Evolutionary conservation across 257 asterid species (phyloP).

Genomic region (Linderniella brevidens): DNA sequence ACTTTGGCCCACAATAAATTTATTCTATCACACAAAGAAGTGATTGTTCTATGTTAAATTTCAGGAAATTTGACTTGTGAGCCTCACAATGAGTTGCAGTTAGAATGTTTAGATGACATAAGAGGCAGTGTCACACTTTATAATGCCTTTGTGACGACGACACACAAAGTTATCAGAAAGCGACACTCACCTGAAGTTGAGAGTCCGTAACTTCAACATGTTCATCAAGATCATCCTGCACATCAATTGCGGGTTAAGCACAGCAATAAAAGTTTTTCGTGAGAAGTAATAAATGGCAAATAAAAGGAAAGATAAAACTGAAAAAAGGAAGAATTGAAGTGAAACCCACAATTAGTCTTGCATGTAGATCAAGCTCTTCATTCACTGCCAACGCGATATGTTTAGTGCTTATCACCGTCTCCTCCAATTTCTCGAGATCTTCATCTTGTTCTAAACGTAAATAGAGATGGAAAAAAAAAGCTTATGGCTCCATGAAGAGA

Average conservation of each 20-base stretch:
- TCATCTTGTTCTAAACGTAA: slow-evolving; percentile 73
- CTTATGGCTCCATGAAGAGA: slow-evolving; percentile 6
- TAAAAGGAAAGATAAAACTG: neutral
- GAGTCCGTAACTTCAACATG: slow-evolving; percentile 78
- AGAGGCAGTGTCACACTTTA: too few relatives aligned
- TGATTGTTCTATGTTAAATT: too few relatives aligned
- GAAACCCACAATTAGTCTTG: slow-evolving; percentile 70
- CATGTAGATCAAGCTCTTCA: slow-evolving; percentile 83
- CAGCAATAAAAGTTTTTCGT: neutral
- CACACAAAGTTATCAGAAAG: slow-evolving; percentile 3
- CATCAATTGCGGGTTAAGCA: neutral
- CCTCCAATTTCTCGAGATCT: slow-evolving; percentile 80
- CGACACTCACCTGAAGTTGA: slow-evolving; percentile 40
- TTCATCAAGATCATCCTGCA: slow-evolving; percentile 65
- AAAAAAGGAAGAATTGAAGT: slow-evolving; percentile 13
- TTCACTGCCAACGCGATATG: slow-evolving; percentile 91
- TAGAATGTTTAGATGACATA: neutral
- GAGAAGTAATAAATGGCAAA: slow-evolving; percentile 1
- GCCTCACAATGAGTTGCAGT: too few relatives aligned
- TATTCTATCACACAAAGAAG: too few relatives aligned
- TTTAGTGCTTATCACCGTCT: slow-evolving; percentile 80
- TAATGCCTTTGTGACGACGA: neutral
- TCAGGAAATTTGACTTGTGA: too few relatives aligned
- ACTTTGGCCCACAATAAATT: too few relatives aligned
- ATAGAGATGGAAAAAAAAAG: neutral